Evolutionary conservation across 2,329 filamentous ascomycete species (phyloP).

Genomic region (Penicillium sp.): DNA sequence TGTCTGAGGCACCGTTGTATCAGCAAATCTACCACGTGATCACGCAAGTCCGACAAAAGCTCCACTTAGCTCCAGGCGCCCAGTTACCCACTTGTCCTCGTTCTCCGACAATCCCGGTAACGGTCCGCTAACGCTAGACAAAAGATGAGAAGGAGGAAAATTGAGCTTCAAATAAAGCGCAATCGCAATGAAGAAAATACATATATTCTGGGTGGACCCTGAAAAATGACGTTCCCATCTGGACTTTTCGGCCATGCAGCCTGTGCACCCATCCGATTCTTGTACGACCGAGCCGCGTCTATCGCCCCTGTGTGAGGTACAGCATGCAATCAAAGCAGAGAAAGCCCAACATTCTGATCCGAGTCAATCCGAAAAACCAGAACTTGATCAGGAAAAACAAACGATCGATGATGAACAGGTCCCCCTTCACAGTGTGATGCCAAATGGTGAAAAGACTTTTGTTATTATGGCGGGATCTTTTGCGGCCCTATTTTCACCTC

Average conservation of each 20-base stretch:
- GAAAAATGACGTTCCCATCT: neutral
- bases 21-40: neutral
- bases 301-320: neutral
- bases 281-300: neutral
- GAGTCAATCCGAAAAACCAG: neutral
- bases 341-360: neutral
- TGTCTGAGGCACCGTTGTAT: neutral
- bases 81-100: neutral
- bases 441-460: conserved; percentile 11
- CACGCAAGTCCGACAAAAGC: neutral
- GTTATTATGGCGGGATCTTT: conserved; percentile 14
- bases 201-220: neutral
- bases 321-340: neutral
- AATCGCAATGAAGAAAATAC: neutral
- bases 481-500: conserved; percentile 16
- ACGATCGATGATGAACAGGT: neutral
- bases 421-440: conserved; percentile 7
- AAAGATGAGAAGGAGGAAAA: neutral
- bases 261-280: neutral
- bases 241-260: neutral
- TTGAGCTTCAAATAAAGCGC: neutral
- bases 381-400: neutral
- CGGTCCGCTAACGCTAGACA: neutral
- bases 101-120: neutral
- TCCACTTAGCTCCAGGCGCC: neutral